Conservation (phyloP, 2,329 filamentous ascomycete species). For the Dichotomopilus funicola region DNA sequence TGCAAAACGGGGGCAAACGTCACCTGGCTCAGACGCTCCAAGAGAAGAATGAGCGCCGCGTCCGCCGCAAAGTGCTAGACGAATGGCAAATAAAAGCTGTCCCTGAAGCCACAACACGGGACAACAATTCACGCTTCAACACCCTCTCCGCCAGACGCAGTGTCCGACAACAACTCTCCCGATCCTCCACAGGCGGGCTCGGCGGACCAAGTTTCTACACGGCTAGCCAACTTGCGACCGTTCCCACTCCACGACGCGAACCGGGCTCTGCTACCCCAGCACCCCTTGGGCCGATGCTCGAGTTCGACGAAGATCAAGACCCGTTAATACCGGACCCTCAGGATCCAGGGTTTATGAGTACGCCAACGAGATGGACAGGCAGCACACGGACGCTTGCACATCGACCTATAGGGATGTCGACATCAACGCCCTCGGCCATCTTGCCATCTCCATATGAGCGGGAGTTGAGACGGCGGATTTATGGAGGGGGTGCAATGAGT, state of each 20-base stretch:
- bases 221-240: constrained; percentile 10
- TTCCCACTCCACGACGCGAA: not conserved
- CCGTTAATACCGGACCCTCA: constrained; percentile 12
- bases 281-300: constrained; percentile 17
- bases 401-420: constrained; percentile 3
- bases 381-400: constrained; percentile 10
- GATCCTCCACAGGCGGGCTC: constrained; percentile 1
- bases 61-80: constrained; percentile 19
- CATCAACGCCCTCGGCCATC: constrained; percentile 24
- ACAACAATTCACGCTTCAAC: constrained; percentile 12
- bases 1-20: constrained; percentile 22
- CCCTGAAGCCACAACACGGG: constrained; percentile 13
- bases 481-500: not conserved
- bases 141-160: constrained; percentile 18
- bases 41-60: constrained; percentile 22
- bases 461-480: constrained; percentile 20
- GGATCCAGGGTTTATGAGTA: constrained; percentile 24
- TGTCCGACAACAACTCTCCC: constrained; percentile 15
- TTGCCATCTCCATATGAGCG: constrained; percentile 22
- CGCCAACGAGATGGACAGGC: constrained; percentile 21
- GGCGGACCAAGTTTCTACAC: constrained; percentile 4
- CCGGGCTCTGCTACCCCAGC: not conserved
- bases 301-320: constrained; percentile 24
- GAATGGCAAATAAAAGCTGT: constrained; percentile 25
- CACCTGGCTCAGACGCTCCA: constrained; percentile 21